Percentiles rank a stretch among this genome's conserved stretches.
Conservation (phyloP, 1,139 yeast genomes). For the Blastobotrys malaysiensis region DNA sequence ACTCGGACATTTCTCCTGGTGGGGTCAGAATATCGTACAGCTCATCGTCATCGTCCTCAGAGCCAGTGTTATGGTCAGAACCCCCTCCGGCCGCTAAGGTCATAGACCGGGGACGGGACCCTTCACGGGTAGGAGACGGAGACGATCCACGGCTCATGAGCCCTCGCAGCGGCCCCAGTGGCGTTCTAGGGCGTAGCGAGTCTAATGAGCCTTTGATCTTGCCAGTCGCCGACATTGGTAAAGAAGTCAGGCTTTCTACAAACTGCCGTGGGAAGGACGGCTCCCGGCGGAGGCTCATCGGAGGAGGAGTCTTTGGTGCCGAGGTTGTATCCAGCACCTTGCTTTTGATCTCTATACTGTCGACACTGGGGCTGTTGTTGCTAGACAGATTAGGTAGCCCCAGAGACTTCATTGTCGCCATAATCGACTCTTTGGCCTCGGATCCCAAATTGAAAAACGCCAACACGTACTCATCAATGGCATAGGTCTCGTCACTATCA, state of each 20-base stretch:
- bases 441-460: constrained; percentile 47
- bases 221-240: constrained; percentile 2
- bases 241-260: constrained; percentile 1
- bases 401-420: constrained; percentile 13
- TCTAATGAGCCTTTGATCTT: background rate
- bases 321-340: constrained; percentile 6
- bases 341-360: constrained; percentile 7
- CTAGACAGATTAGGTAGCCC: constrained; percentile 14
- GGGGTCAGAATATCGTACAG: constrained; percentile 12
- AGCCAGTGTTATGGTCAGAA: constrained; percentile 7
- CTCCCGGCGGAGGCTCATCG: background rate
- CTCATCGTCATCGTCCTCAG: constrained; percentile 10
- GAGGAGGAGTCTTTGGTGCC: background rate
- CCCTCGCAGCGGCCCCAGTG: background rate
- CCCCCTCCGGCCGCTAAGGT: too few species aligned
- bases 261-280: background rate
- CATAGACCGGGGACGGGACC: background rate
- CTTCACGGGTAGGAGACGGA: background rate
- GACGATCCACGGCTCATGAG: background rate
- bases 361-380: constrained; percentile 4
- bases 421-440: constrained; percentile 18
- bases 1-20: background rate
- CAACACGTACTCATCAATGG: constrained; percentile 61
- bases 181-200: background rate
- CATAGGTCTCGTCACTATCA: constrained; percentile 47